Percentiles rank a stretch among this genome's conserved stretches.
Conservation (phyloP, 352 stramenopile genomes). For the Globisporangium cystogenes region DNA sequence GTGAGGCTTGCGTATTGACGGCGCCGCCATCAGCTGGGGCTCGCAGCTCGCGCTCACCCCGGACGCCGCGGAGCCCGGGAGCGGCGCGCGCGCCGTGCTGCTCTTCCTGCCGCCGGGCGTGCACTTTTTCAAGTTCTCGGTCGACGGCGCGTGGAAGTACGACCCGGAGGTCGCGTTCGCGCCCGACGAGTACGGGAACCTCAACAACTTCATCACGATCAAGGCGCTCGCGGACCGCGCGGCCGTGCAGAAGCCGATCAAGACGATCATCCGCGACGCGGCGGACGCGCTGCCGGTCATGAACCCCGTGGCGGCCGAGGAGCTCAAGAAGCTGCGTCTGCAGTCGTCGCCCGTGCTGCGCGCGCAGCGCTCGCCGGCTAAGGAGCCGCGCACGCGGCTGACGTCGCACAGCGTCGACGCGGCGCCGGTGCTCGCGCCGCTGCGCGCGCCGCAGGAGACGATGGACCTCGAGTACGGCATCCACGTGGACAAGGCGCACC, state of each 20-base stretch:
- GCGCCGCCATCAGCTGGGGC: slow-evolving; percentile 70
- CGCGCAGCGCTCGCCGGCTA: slow-evolving; percentile 19
- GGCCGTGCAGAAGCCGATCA: slow-evolving; percentile 43
- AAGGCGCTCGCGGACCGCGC: slow-evolving; percentile 36
- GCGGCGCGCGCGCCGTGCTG: slow-evolving; percentile 26
- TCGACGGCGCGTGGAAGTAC: slow-evolving; percentile 80
- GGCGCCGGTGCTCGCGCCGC: slow-evolving; percentile 17
- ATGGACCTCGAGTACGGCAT: slow-evolving; percentile 71
- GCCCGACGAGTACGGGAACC: slow-evolving; percentile 79
- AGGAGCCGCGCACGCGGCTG: background rate
- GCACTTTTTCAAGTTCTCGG: slow-evolving; percentile 78
- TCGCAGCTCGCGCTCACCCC: slow-evolving; percentile 56
- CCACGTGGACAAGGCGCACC: slow-evolving; percentile 28
- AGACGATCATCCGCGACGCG: slow-evolving; percentile 64
- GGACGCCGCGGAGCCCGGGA: background rate
- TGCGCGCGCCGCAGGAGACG: slow-evolving; percentile 45
- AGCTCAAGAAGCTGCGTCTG: slow-evolving; percentile 56
- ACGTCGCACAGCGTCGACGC: slow-evolving; percentile 8
- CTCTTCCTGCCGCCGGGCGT: slow-evolving; percentile 61
- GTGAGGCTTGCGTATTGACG: too few relatives aligned
- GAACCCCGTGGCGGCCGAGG: slow-evolving; percentile 60
- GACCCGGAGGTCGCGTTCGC: slow-evolving; percentile 79
- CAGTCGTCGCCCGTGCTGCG: slow-evolving; percentile 37
- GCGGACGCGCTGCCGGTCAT: slow-evolving; percentile 52
- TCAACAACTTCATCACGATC: slow-evolving; percentile 86